Evolutionary conservation across 2,329 filamentous ascomycete genomes (phyloP).

Genomic region (Thermochaetoides dissita): DNA sequence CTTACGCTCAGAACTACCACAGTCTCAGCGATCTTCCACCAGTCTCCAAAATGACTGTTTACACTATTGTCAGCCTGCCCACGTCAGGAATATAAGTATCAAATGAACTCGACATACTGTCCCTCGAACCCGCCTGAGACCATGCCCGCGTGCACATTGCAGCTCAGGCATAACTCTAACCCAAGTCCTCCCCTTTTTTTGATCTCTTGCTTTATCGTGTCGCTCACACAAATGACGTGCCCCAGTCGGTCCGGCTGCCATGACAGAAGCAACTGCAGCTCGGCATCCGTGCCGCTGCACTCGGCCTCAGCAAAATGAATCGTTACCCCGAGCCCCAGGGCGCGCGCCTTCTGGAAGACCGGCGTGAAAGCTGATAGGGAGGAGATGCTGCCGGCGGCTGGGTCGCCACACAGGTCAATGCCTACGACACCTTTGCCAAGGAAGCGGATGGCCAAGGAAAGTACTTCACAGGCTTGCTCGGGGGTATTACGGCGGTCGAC

Average conservation of each 20-base stretch:
- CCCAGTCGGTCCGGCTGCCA: conserved; percentile 58
- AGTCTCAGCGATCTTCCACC: conserved; percentile 44
- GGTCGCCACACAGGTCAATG: conserved; percentile 68
- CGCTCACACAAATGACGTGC: conserved; percentile 63
- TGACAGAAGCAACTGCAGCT: conserved; percentile 49
- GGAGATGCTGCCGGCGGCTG: conserved; percentile 37
- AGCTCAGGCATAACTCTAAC: conserved; percentile 65
- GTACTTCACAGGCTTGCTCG: conserved; percentile 46
- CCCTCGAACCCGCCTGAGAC: conserved; percentile 49
- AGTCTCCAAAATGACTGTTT: conserved; percentile 54
- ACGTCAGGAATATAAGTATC: neutral
- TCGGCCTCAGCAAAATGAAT: conserved; percentile 66
- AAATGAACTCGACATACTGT: conserved; percentile 28
- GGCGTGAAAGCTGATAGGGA: conserved; percentile 32
- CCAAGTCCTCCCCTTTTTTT: conserved; percentile 39
- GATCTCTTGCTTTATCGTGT: conserved; percentile 43
- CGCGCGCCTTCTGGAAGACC: conserved; percentile 43
- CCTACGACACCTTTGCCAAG: conserved; percentile 47
- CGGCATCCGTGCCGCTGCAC: conserved; percentile 38
- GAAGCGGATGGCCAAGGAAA: conserved; percentile 48
- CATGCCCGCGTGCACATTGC: conserved; percentile 67
- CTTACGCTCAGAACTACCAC: conserved; percentile 56
- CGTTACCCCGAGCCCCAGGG: conserved; percentile 46
- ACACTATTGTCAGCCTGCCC: neutral
- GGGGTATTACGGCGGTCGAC: conserved; percentile 53